Conservation (phyloP, 2,329 filamentous ascomycete genomes). For the Bipolaris zeicola region DNA sequence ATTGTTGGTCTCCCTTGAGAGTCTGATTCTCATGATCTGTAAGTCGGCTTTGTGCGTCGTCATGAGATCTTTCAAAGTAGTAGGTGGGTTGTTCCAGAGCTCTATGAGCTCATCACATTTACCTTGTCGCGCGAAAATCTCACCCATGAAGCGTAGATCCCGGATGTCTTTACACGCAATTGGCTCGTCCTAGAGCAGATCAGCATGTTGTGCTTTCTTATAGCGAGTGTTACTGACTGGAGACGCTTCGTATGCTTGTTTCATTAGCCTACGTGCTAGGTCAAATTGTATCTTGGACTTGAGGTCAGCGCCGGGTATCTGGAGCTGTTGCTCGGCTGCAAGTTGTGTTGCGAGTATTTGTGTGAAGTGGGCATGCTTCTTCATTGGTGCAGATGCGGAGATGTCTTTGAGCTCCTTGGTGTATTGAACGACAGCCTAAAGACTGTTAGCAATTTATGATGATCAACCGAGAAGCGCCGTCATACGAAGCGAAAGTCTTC, state of each 20-base stretch:
- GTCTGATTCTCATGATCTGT: slow-evolving; percentile 21
- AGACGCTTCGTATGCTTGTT: slow-evolving; percentile 35
- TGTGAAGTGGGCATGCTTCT: slow-evolving; percentile 34
- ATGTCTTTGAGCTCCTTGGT: slow-evolving; percentile 29
- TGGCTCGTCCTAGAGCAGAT: slow-evolving; percentile 29
- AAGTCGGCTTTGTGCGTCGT: slow-evolving; percentile 33
- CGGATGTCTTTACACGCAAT: slow-evolving; percentile 38
- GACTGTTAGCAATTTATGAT: slow-evolving; percentile 11
- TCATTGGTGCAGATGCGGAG: slow-evolving; percentile 17
- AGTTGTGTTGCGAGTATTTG: slow-evolving; percentile 39
- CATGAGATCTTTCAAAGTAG: slow-evolving; percentile 23
- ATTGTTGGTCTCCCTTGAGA: slow-evolving; percentile 13
- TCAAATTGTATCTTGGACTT: slow-evolving; percentile 27
- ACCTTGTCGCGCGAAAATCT: slow-evolving; percentile 36
- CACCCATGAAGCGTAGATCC: slow-evolving; percentile 44
- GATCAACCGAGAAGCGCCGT: background rate
- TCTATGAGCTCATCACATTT: slow-evolving; percentile 32
- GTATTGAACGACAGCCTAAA: slow-evolving; percentile 38
- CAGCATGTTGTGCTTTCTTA: slow-evolving; percentile 4
- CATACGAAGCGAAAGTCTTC: slow-evolving; percentile 43
- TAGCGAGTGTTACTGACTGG: slow-evolving; percentile 18
- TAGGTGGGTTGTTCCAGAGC: slow-evolving; percentile 29
- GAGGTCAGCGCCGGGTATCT: slow-evolving; percentile 19
- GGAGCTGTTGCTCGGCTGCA: slow-evolving; percentile 31
- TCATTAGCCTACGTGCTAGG: slow-evolving; percentile 33